Conservation (phyloP, 1,284 basidiomycete species). For the Rhodotorula sp. region DNA sequence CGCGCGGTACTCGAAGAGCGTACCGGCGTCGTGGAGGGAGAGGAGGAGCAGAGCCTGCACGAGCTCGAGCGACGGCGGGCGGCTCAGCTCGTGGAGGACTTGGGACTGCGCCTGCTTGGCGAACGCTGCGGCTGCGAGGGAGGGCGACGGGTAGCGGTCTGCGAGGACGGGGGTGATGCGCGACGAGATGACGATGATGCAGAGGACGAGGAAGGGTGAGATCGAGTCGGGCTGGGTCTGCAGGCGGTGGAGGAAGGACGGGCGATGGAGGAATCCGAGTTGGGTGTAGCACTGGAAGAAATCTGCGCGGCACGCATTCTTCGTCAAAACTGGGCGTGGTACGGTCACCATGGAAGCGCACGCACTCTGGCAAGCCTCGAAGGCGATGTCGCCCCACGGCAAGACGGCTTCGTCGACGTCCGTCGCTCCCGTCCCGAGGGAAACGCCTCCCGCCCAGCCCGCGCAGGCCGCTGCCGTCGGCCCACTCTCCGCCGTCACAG, state of each 20-base stretch:
- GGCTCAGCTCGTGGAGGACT: neutral
- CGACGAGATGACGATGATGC: conserved; percentile 3
- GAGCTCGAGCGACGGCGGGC: neutral
- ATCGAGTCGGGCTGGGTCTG: neutral
- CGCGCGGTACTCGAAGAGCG: neutral
- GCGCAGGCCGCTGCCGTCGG: neutral
- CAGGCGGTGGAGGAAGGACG: conserved; percentile 12
- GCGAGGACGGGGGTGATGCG: neutral
- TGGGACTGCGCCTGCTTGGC: neutral
- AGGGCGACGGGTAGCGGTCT: neutral
- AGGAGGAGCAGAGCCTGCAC: conserved; percentile 15
- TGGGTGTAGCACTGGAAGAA: conserved; percentile 6
- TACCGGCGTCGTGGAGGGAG: neutral
- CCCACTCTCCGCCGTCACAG: neutral
- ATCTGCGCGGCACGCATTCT: no score
- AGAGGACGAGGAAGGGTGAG: conserved; percentile 11
- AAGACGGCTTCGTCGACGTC: neutral
- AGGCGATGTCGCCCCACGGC: neutral
- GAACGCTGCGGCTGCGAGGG: neutral
- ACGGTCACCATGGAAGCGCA: no score
- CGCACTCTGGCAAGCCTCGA: conserved; percentile 1
- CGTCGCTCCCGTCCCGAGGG: neutral
- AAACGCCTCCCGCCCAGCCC: neutral
- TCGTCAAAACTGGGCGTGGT: no score
- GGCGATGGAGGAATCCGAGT: conserved; percentile 18